Evolutionary conservation across 176 grass and related monocot genomes (phyloP), one percentile per base, ranked within the genome.

Genomic region (Oryza australiensis): DNA sequence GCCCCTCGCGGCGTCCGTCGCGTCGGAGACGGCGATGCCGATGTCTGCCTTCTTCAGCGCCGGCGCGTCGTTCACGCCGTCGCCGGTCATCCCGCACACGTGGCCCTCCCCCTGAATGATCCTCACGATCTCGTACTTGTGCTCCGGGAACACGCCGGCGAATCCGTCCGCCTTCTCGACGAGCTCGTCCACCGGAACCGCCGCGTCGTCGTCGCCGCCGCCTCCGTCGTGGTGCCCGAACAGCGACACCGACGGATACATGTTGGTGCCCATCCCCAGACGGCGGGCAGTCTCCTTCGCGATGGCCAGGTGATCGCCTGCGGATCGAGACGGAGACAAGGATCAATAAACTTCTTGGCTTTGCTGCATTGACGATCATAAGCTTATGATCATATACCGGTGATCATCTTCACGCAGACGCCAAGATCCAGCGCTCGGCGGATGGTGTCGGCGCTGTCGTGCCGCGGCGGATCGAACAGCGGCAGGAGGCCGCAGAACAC

Each of bases 241-340:
- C 83, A 97, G 79, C n/a, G 89, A 84, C 33, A 83, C 87, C 66
- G 91, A 97, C 80, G 91, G 94, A 66, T 97, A 89, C 94, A 94
- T 97, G 77, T 92, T 97, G 64, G 87, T 92, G 38, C 94, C 94
- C 85, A 88, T 97, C 70, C 91, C 94, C 37, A 97, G 89, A 22
- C 94, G 91, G 55, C 94, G 85, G 3, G 91, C 91, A 18, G 94
- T 97, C 87, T 97, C 94, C 77, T 94, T 97, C n/a, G 91, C 94
- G 66, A 97, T 97, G 30, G 94, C 88, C 77, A 97, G 80, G 51
- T 97, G 94, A 84, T 97, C 94, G 33, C 93, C 89, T 94, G 76
- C 66, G 34, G 27, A 18, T 29, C 29, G 29, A 48, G 59, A 22
- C 29, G 57, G 57, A 40, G 34, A 9, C 35, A 64, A 11, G 10